phyloP scores from a whole-genome alignment of 129 eudicot genomes.

The Lonicera japonica region DNA sequence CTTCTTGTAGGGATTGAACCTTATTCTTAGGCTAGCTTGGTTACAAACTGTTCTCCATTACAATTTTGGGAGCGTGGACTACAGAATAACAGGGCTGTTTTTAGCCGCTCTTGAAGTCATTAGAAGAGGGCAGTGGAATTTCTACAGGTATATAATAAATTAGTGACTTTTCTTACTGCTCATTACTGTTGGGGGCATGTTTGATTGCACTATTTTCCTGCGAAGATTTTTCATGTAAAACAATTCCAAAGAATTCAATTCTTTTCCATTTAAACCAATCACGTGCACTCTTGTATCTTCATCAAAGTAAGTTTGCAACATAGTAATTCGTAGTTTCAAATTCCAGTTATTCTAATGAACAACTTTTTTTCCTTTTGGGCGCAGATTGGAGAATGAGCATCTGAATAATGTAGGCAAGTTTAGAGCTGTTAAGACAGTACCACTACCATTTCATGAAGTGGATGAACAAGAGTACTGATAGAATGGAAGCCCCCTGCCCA shows the following conservation, averaged over 20 bases:
- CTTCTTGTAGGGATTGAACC: conserved; percentile 69
- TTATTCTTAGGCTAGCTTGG: conserved; percentile 87
- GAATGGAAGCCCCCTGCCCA: background rate
- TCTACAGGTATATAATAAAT: conserved; percentile 56
- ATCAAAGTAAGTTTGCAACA: too few species aligned
- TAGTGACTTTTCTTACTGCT: background rate
- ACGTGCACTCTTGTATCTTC: too few species aligned
- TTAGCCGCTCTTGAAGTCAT: conserved; percentile 98
- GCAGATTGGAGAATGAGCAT: conserved; percentile 99
- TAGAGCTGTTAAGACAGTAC: conserved; percentile 89
- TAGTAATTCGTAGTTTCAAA: too few species aligned
- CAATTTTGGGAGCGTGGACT: conserved; percentile 77
- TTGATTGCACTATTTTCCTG: too few species aligned
- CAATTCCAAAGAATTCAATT: too few species aligned
- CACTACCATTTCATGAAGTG: conserved; percentile 93
- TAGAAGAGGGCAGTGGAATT: conserved; percentile 97
- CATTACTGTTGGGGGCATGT: background rate
- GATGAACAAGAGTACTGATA: conserved; percentile 84
- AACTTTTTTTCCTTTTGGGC: background rate
- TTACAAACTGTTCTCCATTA: conserved; percentile 83
- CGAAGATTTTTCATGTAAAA: background rate
- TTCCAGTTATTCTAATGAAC: conserved; percentile 3
- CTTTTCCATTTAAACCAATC: too few species aligned
- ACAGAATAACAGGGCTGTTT: conserved; percentile 82
- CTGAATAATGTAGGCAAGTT: conserved; percentile 92